Conservation (phyloP, 768 basidiomycete genomes). For the Kwoniella sp. region DNA sequence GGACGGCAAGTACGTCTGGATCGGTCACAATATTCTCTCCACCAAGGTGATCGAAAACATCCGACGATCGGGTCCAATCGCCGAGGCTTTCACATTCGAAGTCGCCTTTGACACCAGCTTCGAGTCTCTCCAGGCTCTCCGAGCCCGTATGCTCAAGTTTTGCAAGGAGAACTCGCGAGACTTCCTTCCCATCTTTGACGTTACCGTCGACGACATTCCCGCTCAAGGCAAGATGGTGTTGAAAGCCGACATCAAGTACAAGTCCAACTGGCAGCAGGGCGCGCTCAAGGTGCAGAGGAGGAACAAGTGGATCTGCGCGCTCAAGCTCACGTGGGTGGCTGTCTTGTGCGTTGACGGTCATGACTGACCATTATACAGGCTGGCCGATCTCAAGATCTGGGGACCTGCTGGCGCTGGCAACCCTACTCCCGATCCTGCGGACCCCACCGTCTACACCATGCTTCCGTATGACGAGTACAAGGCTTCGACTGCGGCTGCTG, state of each 20-base stretch:
- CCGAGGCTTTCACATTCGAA: constrained; percentile 75
- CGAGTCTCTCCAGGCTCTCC: constrained; percentile 71
- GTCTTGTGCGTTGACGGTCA: background rate
- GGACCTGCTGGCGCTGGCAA: constrained; percentile 53
- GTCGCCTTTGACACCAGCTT: constrained; percentile 74
- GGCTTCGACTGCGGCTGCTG: constrained; percentile 33
- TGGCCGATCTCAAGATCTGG: constrained; percentile 62
- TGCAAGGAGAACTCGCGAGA: constrained; percentile 67
- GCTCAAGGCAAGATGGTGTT: constrained; percentile 73
- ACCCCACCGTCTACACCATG: constrained; percentile 61
- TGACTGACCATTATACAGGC: constrained; percentile 9
- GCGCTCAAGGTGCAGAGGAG: constrained; percentile 66
- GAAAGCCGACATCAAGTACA: constrained; percentile 71
- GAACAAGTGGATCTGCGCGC: constrained; percentile 87
- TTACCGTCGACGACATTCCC: constrained; percentile 62
- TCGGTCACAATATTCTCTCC: constrained; percentile 49
- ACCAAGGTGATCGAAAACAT: constrained; percentile 51
- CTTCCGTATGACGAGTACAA: constrained; percentile 67
- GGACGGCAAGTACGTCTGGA: constrained; percentile 50
- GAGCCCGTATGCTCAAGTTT: constrained; percentile 75
- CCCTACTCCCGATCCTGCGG: constrained; percentile 52
- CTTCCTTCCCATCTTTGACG: constrained; percentile 69
- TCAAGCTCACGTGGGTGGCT: constrained; percentile 63
- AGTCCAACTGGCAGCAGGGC: constrained; percentile 77
- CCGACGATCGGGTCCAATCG: constrained; percentile 59